phyloP scores from a whole-genome alignment of 257 asterid species.

The Pogostemon cablin region DNA sequence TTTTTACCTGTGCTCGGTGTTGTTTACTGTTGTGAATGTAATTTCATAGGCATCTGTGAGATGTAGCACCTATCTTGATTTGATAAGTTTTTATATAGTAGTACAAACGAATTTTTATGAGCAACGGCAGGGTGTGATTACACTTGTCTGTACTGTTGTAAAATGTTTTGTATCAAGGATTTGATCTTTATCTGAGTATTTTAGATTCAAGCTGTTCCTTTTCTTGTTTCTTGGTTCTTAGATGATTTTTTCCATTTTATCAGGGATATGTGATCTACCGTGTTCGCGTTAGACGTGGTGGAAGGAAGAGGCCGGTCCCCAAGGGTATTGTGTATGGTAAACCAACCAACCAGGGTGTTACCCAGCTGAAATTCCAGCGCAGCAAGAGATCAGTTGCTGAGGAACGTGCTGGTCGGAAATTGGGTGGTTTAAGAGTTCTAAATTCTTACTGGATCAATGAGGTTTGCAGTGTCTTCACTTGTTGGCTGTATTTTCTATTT shows the following conservation, averaged over 20 bases:
- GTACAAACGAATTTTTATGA: neutral
- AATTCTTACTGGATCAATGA: constrained; percentile 44
- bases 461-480: constrained; percentile 20
- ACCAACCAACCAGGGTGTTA: no score
- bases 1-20: neutral
- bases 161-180: neutral
- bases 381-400: constrained; percentile 47
- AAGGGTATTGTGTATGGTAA: no score
- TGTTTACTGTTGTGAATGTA: neutral
- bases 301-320: no score
- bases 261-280: constrained; percentile 32
- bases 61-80: neutral
- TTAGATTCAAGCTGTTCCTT: neutral
- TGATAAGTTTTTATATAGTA: no score
- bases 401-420: constrained; percentile 42
- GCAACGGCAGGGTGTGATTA: neutral
- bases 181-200: no score
- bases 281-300: no score
- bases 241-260: neutral
- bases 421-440: constrained; percentile 42
- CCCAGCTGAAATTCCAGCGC: constrained; percentile 30
- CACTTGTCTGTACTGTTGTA: no score
- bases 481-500: neutral
- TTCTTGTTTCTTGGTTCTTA: neutral
- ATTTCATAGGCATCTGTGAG: neutral